phyloP scores from a whole-genome alignment of 768 basidiomycete species.

The Auriscalpium microsporum region DNA sequence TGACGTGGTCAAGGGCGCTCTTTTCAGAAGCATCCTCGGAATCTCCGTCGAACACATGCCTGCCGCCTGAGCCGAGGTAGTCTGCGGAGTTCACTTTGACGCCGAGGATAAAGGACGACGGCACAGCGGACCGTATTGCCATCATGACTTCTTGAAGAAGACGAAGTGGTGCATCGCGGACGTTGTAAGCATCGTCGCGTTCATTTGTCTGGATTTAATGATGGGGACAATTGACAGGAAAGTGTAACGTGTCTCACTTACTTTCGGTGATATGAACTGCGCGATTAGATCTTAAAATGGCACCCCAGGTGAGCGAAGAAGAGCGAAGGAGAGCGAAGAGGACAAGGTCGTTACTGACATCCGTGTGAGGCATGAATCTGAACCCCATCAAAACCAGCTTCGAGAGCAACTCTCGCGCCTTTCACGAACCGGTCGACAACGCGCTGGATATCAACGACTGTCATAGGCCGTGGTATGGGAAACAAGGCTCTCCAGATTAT shows the following conservation, averaged over 20 bases:
- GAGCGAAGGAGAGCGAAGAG: neutral
- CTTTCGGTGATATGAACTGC: constrained; percentile 72
- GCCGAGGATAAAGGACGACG: constrained; percentile 58
- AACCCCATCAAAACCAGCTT: constrained; percentile 78
- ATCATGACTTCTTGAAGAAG: constrained; percentile 49
- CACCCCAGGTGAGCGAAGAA: neutral
- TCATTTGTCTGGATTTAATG: constrained; percentile 33
- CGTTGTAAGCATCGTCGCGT: constrained; percentile 56
- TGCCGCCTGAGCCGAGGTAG: constrained; percentile 36
- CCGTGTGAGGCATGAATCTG: constrained; percentile 84
- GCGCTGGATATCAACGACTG: constrained; percentile 46
- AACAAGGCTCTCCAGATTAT: constrained; percentile 44
- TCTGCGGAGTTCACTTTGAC: constrained; percentile 79
- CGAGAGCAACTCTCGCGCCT: constrained; percentile 55
- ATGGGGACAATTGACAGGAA: neutral
- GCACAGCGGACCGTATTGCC: constrained; percentile 45
- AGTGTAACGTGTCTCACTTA: constrained; percentile 16
- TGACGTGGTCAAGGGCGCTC: constrained; percentile 53
- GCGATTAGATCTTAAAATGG: constrained; percentile 56
- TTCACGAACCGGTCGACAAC: constrained; percentile 56
- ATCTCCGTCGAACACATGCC: constrained; percentile 7
- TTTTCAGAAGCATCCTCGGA: constrained; percentile 25
- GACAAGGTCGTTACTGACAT: constrained; percentile 40
- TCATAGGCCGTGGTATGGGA: constrained; percentile 57
- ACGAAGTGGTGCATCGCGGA: constrained; percentile 36